Base-by-base conservation (phyloP, 1,284 basidiomycete species). In the Cryptococcus amylolentus region DNA sequence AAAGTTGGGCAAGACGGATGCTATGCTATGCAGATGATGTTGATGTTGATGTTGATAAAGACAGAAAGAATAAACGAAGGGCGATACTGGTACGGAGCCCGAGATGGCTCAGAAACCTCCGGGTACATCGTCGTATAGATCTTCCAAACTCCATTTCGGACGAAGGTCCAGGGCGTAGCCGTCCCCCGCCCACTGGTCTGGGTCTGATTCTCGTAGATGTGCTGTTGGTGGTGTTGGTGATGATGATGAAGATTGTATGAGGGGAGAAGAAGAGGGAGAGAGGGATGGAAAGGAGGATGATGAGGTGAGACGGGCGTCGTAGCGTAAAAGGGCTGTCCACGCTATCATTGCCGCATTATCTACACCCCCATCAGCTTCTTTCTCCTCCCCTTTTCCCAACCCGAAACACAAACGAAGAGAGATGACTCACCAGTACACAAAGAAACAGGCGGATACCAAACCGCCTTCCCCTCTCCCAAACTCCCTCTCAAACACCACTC, bases 281-380 rank as follows among this genome's bases (percentile, higher is more conserved):
- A 10, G 7, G 10, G 31, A 2, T 4, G 31, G 31, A 35, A 5
- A 35, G 31, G 31, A 10, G 10, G 31, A 35, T 6, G 10, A 35
- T 35, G 31, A 10, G 10, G 31, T 18, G 41, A 39, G 49, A 20
- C 41, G 37, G 0, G 77, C 78, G n/a, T 87, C 79, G 60, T 95
- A 87, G 12, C 91, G 84, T 62, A 88, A 77, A 81, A 93, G 87
- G 0, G 89, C 86, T 6, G 91, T 87, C 88, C 88, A 93, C 1
- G 83, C 93, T 62, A 97, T 89, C 93, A 97, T 97, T 1, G 85
- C 92, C 0, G 93, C 93, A 70, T 96, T 97, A 67, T 96, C 93
- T 91, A 61, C 16, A 42, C 41, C 18, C 28, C 2, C 8, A 54
- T 46, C 18, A 55, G 54, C 45, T 14, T 42, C 28, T 5, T 37